Evolutionary conservation across 371 early-diverging fungal genomes (phyloP), one percentile per base, ranked within the genome.

Genomic region (Catenaria anguillulae): DNA sequence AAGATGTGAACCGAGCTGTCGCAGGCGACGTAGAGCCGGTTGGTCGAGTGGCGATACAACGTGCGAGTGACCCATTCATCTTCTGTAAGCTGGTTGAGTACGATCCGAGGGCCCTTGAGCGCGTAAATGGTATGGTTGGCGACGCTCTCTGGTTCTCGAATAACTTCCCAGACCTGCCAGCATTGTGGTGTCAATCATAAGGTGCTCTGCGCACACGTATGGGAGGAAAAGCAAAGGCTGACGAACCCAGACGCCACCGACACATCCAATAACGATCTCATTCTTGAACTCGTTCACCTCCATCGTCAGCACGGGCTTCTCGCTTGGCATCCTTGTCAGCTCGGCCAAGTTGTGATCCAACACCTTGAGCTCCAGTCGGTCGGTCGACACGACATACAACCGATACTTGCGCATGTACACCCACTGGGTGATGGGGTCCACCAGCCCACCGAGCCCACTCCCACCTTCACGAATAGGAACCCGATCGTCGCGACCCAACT

Each of bases 321-420:
- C 58, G 42, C 58, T 33, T 4, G 33, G 4, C 15, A n/a, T 8
- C 15, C 43, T 34, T 8, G 17, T 19, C 36, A 58, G 42, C 5
- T 58, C 58, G 1, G 31, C 17, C 36, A 58, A 35, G 58, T 58
- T 58, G 40, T 58, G 58, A 31, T 58, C 58, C 24, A 58, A 36
- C 13, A 58, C 15, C 58, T 58, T 58, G 36, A 58, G 42, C 36
- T 58, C 58, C 21, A 58, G 42, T 12, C 43, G 58, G 31, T 36
- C 36, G 26, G 58, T 33, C 17, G 58, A n/a, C 58, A 58, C 58
- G 15, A 58, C 31, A 17, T n/a, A 33, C 29, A 58, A 26, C 40
- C 43, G 36, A 12, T 40, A 31, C 58, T 23, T 13, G 26, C 31
- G n/a, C 24, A 58, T 1, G 42, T 58, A 58, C 29, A 33, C 24